Base-by-base conservation (phyloP, 305 asterid species). In the Fraxinus ornus region DNA sequence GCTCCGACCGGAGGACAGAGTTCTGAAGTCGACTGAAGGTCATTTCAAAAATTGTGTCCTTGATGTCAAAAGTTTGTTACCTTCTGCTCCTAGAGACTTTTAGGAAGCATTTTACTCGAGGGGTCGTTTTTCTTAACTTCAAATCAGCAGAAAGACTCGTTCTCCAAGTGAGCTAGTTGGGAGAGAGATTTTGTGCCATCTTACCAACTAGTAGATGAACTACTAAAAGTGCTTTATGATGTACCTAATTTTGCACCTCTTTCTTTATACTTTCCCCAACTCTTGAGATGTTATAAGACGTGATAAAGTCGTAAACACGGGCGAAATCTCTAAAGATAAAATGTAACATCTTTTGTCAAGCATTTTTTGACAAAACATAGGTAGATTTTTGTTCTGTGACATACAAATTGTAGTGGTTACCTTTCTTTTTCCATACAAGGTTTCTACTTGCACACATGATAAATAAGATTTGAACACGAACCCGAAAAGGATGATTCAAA, bases 41-140 rank as follows among this genome's bases (percentile, higher is more conserved):
- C 60, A 86, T 83, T 94, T 95, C 84, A 92, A 90, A 85, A 92
- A 93, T 30, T 97, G 99, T 3, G 92, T 95, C 78, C 95, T 95
- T 77, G 88, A 94, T 80, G 97, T 94, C 49, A 90, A 90, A 64
- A 88, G 89, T 83, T 78, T 93, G 39, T 62, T 83, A 68, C 86
- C 91, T 77, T 83, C 93, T 13, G 81, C 90, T 5, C 89, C 95
- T 91, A 84, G 83, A 47, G 78, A 33, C 26, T 5, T 52, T 44
- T 22, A 28, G 8, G 41, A 49, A 37, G 76, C 19, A 6, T 19
- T 12, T 71, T n/a, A 77, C 35, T 68, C 2, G 30, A 60, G 4
- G 70, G 70, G 15, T 7, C 28, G 21, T n/a, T 57, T 57, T 57
- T 19, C 28, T n/a, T 57, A 19, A 57, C 68, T 57, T 57, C 26